Base-by-base conservation (phyloP, 768 basidiomycete genomes). In the Podaxis sp. region DNA sequence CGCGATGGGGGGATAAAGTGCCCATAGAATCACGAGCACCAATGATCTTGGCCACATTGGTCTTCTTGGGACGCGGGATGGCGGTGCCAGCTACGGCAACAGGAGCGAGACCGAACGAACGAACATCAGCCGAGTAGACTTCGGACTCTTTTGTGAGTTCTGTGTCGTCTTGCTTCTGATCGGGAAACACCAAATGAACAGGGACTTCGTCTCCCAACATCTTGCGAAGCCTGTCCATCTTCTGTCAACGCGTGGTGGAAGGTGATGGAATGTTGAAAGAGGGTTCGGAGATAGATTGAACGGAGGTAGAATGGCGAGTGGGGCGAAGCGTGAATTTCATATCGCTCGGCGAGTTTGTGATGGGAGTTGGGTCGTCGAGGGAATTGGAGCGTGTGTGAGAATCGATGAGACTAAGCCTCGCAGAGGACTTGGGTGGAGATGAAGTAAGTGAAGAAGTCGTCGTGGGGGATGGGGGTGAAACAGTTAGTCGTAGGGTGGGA, bases 191-290 rank as follows among this genome's bases (percentile, higher is more conserved):
- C 33, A 88, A 79, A 40, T 83, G 78, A 1, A 81, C 66, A 6
- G 89, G 89, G 22, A 90, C 84, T 28, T 81, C 84, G 19, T 87
- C 79, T 0, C 89, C 89, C 2, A 91, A 79, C 66, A 75, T 86
- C 68, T 80, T 83, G 57, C 84, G 78, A 55, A 91, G 75, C 36
- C 84, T 78, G 54, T 87, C 87, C 79, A 91, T 84, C 72, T 89
- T 90, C 66, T 77, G 74, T 52, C 82, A 79, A 24, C 85, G 80
- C 15, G 79, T 53, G 49, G 72, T 69, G 19, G 72, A 75, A 3
- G 79, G 67, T 6, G 82, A 79, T 1, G 81, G 76, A 42, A 84
- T 76, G 24, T 67, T 67, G 69, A 83, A 80, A 0, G 71, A 68
- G 4, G 78, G 76, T 36, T 71, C 58, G 3, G 71, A 66, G 19